These are phyloP conservation scores for Aegilops umbellulata DNA, from an alignment of 176 grass and related monocot genomes.

Conservation along the genomic window DNA sequence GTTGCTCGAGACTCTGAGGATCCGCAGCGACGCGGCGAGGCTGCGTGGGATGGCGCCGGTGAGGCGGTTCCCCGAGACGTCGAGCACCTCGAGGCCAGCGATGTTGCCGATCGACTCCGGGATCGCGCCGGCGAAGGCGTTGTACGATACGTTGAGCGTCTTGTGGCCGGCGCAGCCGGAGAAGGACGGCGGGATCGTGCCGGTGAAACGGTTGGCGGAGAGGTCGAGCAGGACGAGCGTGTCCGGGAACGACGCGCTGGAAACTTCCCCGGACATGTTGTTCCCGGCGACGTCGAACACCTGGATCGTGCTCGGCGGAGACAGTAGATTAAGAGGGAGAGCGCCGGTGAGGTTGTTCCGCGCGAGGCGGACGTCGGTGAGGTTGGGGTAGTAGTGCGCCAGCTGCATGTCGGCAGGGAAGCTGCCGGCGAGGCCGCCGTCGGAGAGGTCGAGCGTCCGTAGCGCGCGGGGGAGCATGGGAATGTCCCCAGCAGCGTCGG, in stretches of 20 bases:
- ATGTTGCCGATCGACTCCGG: slow-evolving; percentile 43
- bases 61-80: slow-evolving; percentile 74
- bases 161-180: slow-evolving; percentile 48
- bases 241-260: slow-evolving; percentile 28
- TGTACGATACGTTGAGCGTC: slow-evolving; percentile 76
- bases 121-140: slow-evolving; percentile 54
- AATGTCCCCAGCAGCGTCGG: slow-evolving; percentile 41
- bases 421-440: slow-evolving; percentile 49
- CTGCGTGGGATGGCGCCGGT: slow-evolving; percentile 44
- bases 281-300: slow-evolving; percentile 74
- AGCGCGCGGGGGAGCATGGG: slow-evolving; percentile 40
- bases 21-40: slow-evolving; percentile 44
- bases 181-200: slow-evolving; percentile 56
- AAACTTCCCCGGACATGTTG: slow-evolving; percentile 72
- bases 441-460: slow-evolving; percentile 58
- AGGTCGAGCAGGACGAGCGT: slow-evolving; percentile 64
- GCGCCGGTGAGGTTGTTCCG: slow-evolving; percentile 74
- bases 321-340: slow-evolving; percentile 38
- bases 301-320: slow-evolving; percentile 39
- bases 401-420: slow-evolving; percentile 52
- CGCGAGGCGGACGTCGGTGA: slow-evolving; percentile 53
- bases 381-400: slow-evolving; percentile 42
- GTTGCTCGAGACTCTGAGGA: slow-evolving; percentile 64
- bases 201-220: slow-evolving; percentile 57
- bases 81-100: slow-evolving; percentile 51